Evolutionary conservation across 1,284 basidiomycete genomes (phyloP).

Genomic region (Sutorius eximius): DNA sequence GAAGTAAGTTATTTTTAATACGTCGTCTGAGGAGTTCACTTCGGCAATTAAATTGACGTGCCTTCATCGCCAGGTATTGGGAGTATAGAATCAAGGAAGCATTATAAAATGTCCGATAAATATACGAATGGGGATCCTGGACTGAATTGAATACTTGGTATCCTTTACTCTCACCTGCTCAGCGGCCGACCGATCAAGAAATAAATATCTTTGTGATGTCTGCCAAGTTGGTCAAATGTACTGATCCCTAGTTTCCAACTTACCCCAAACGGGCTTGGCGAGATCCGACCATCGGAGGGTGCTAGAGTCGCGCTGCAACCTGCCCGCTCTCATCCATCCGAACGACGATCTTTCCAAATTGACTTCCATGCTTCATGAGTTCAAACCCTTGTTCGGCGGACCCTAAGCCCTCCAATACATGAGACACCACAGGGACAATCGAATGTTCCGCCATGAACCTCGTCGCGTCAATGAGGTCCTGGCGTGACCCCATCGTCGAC

Average conservation of each 20-base stretch:
- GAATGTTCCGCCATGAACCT: constrained; percentile 66
- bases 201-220: not conserved
- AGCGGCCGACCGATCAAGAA: not conserved
- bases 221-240: not conserved
- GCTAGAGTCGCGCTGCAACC: constrained; percentile 30
- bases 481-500: constrained; percentile 83
- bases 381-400: constrained; percentile 71
- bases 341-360: constrained; percentile 79
- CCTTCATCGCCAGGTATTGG: constrained; percentile 39
- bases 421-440: constrained; percentile 75
- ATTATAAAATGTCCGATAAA: constrained; percentile 24
- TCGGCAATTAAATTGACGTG: constrained; percentile 31
- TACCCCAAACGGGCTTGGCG: not conserved
- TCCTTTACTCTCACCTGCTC: not conserved
- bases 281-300: not conserved
- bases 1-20: constrained; percentile 49
- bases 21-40: constrained; percentile 2
- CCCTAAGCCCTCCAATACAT: constrained; percentile 70
- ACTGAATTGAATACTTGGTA: constrained; percentile 9
- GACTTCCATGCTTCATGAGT: constrained; percentile 57
- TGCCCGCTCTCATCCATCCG: constrained; percentile 32
- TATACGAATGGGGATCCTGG: constrained; percentile 10
- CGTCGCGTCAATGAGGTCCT: constrained; percentile 73
- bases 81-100: constrained; percentile 51
- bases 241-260: not conserved